Conservation (phyloP, 208 protist species). For the Zelonia costaricensis region DNA sequence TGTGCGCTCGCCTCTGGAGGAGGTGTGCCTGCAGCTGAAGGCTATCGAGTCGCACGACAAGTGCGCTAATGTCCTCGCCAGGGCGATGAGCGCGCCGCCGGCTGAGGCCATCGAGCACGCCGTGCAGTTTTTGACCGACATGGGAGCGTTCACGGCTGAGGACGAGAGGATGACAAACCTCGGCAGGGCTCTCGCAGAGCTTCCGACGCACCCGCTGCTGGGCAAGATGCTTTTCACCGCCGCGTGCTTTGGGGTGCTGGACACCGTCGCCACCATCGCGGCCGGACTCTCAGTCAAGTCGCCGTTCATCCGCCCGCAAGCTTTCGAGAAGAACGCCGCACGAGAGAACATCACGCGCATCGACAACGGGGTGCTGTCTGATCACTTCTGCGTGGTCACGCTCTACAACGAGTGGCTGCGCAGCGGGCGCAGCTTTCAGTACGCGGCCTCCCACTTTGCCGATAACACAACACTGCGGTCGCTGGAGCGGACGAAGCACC, state of each 20-base stretch:
- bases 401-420: conserved; percentile 74
- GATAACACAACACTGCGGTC: conserved; percentile 72
- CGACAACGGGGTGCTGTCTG: conserved; percentile 64
- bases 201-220: conserved; percentile 88
- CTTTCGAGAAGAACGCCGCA: conserved; percentile 45
- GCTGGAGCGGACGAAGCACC: conserved; percentile 81
- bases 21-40: conserved; percentile 91
- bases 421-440: conserved; percentile 57
- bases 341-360: conserved; percentile 44
- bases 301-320: conserved; percentile 71
- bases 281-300: conserved; percentile 85
- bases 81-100: conserved; percentile 73
- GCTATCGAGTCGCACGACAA: conserved; percentile 74
- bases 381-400: conserved; percentile 76
- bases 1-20: conserved; percentile 83
- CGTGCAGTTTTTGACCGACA: conserved; percentile 77
- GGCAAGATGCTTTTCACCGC: conserved; percentile 93
- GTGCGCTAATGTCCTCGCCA: conserved; percentile 75
- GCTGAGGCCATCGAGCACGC: conserved; percentile 63
- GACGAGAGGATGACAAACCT: conserved; percentile 80
- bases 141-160: conserved; percentile 79
- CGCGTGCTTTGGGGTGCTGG: conserved; percentile 84
- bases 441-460: conserved; percentile 64
- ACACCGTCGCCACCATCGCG: conserved; percentile 86
- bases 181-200: conserved; percentile 73